Base-by-base conservation (phyloP, 805 yeast species). In the Wickerhamiella cacticola region DNA sequence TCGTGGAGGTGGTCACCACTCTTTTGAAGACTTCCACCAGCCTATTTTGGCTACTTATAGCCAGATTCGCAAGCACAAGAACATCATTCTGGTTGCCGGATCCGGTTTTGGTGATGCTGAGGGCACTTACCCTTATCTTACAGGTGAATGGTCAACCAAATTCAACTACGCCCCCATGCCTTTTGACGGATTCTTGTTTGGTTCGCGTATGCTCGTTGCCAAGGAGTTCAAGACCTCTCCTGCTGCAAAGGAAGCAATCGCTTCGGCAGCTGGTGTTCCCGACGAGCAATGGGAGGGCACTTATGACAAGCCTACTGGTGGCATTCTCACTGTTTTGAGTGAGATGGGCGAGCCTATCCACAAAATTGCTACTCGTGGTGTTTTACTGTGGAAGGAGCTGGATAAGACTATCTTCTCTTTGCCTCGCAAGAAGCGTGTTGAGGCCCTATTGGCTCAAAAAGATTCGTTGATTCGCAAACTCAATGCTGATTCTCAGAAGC, bases 271-370 rank as follows among this genome's bases (percentile, higher is more conserved):
- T 34, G 99, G 99, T 77, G 94, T 86, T 50, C 73, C 79, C 26
- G 97, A 92, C 66, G 59, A 67, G 36, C 66, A 84, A 65, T 92
- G 99, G 99, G 97, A 92, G 68, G 74, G 75, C 59, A 85, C 96
- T 43, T 92, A 92, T 72, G 82, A 83, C 71, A 81, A 81, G 63
- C 89, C 96, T 61, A 80, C 96, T 52, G 98, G 98, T 71, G 99
- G 98, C 68, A 78, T 92, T 56, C 72, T 92, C 57, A 89, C 98
- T 48, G 98, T 92, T 53, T 75, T 84, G 64, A 89, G 97, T 15
- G 99, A 92, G 73, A 92, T 92, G 98, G 98, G 99, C 64, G 98
- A 92, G 72, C 98, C 98, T 62, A 92, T 92, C 63, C 99, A 92
- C 70, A 92, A 92, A 73, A 76, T 92, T 57, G 97, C 98, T 25